Percentiles rank a stretch among this genome's conserved stretches.
phyloP scores from a whole-genome alignment of 1,284 basidiomycete species.

The Leucocoprinus gongylophorus region DNA sequence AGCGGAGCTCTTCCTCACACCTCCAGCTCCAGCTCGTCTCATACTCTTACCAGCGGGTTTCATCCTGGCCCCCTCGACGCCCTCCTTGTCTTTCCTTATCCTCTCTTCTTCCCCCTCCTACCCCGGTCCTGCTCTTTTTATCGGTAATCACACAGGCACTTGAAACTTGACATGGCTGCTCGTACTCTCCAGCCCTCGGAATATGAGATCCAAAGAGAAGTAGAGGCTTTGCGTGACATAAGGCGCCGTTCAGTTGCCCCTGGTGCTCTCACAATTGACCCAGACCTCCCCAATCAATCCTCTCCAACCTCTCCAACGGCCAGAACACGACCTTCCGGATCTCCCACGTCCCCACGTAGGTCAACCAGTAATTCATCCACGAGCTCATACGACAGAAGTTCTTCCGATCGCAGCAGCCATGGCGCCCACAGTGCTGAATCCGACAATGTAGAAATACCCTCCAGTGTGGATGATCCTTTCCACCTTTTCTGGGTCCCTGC shows the following conservation, averaged over 20 bases:
- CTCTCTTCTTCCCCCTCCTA: neutral
- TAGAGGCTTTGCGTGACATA: conserved; percentile 78
- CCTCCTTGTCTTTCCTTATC: conserved; percentile 2
- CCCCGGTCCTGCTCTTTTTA: conserved; percentile 2
- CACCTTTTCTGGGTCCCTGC: conserved; percentile 98
- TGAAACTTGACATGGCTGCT: conserved; percentile 25
- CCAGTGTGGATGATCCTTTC: conserved; percentile 59
- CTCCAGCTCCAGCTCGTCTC: too few relatives aligned
- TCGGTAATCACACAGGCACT: neutral
- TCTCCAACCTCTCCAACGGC: conserved; percentile 48
- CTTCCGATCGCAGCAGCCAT: conserved; percentile 23
- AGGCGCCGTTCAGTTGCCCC: conserved; percentile 74
- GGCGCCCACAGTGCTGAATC: conserved; percentile 18
- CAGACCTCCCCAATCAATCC: conserved; percentile 71
- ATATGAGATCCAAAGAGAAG: conserved; percentile 81
- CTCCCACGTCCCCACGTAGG: conserved; percentile 20
- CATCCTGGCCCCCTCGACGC: conserved; percentile 1
- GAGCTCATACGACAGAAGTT: conserved; percentile 2
- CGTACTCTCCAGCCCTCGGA: conserved; percentile 66
- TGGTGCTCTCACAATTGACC: conserved; percentile 76
- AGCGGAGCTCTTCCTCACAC: conserved; percentile 17
- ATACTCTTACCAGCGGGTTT: conserved; percentile 8
- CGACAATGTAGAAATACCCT: conserved; percentile 24
- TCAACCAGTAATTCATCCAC: conserved; percentile 33
- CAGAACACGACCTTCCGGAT: conserved; percentile 42